phyloP scores from a whole-genome alignment of 345 rosid genomes.

The Cardamine chenopodiifolia region DNA sequence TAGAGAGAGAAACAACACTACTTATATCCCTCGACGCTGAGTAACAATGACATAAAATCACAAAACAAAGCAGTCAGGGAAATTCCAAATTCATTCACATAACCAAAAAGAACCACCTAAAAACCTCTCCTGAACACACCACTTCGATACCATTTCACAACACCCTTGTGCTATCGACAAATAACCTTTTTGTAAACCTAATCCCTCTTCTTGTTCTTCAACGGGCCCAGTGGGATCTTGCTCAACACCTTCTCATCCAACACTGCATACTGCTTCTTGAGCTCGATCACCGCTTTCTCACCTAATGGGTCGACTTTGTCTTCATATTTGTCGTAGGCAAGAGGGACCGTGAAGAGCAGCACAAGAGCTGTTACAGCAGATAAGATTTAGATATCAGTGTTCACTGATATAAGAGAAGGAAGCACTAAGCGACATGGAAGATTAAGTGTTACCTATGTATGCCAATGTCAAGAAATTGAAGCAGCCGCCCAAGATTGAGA shows the following conservation, averaged over 20 bases:
- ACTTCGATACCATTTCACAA: conserved; percentile 39
- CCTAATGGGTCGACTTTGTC: conserved; percentile 76
- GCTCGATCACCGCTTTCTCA: conserved; percentile 73
- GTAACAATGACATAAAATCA: conserved; percentile 29
- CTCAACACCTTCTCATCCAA: conserved; percentile 75
- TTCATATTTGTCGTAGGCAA: conserved; percentile 81
- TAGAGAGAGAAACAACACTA: conserved; percentile 18
- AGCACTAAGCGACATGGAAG: not conserved
- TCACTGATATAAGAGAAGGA: not conserved
- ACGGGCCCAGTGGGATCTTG: conserved; percentile 69
- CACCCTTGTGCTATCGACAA: conserved; percentile 20
- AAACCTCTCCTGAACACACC: conserved; percentile 1
- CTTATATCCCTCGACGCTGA: conserved; percentile 21
- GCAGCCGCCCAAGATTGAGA: conserved; percentile 71
- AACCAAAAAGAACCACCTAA: conserved; percentile 24
- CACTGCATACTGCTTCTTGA: conserved; percentile 80
- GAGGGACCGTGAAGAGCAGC: conserved; percentile 66
- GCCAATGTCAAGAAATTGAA: conserved; percentile 72
- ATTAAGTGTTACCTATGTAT: conserved; percentile 61
- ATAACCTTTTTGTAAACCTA: conserved; percentile 38
- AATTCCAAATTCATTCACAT: conserved; percentile 40
- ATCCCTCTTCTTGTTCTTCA: conserved; percentile 72
- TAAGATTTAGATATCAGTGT: not conserved
- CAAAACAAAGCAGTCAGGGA: conserved; percentile 22
- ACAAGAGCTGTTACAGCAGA: conserved; percentile 58